These are phyloP conservation scores for Myriangium duriaei DNA, from an alignment of 2,329 filamentous ascomycete species.

Conservation along the genomic window DNA sequence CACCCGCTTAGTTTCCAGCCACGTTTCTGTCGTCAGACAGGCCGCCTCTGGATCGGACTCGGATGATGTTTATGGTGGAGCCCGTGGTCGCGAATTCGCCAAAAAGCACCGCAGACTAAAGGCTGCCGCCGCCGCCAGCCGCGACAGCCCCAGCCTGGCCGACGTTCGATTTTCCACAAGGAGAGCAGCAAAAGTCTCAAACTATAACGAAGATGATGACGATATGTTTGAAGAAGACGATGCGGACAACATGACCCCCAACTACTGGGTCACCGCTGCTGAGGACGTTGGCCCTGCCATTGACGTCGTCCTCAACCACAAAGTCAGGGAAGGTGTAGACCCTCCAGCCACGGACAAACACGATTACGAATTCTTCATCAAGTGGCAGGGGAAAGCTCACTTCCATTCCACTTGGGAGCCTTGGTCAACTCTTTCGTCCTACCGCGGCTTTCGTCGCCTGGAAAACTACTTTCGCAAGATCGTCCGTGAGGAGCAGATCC, in stretches of 20 bases:
- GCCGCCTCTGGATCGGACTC: conserved; percentile 55
- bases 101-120: conserved; percentile 66
- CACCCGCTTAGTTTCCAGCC: conserved; percentile 19
- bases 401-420: conserved; percentile 94
- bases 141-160: conserved; percentile 50
- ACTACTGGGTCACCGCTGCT: conserved; percentile 55
- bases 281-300: conserved; percentile 77
- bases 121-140: conserved; percentile 46
- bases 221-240: conserved; percentile 45
- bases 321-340: conserved; percentile 51
- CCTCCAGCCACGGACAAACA: conserved; percentile 42
- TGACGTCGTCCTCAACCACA: conserved; percentile 81
- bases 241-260: conserved; percentile 51
- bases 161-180: conserved; percentile 89
- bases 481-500: conserved; percentile 65
- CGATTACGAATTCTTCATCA: conserved; percentile 84
- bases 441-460: conserved; percentile 73
- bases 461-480: conserved; percentile 90
- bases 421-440: conserved; percentile 58
- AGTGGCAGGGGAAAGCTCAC: conserved; percentile 94
- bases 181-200: conserved; percentile 62
- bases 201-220: conserved; percentile 56
- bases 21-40: conserved; percentile 20
- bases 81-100: conserved; percentile 50
- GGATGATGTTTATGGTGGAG: conserved; percentile 63